Base-by-base conservation (phyloP, 176 grass and related monocot genomes). In the Raddia distichophylla region DNA sequence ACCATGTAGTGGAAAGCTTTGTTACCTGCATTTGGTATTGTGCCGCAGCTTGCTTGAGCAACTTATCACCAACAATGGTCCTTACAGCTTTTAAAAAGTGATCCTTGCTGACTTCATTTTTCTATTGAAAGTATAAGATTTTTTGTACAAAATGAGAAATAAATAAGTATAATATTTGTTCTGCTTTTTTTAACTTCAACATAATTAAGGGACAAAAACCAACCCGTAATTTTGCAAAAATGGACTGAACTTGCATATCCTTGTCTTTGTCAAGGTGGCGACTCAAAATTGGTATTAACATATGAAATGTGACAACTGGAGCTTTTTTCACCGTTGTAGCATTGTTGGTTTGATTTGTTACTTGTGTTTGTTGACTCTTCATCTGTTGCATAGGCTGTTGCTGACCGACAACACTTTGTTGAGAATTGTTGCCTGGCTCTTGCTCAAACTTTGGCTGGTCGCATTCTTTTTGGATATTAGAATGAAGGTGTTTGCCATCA, bases 31-130 rank as follows among this genome's bases (percentile, higher is more conserved):
- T 87, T 84, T 99, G 93, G 58, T 91, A 90, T 72, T 92, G 90
- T 69, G 94, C 83, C 90, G 87, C 89, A 54, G 96, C 90, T 87
- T 95, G 91, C 69, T 86, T 93, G 80, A 95, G 93, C 90, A 95
- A 93, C 68, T 99, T 92, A 75, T 99, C 96, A n/a, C 96, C 93
- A 86, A 99, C 96, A 86, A 95, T 93, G 62, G 87, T 95, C 86
- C 91, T 95, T 84, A 91, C 87, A 70, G 88, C 93, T 82, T 85
- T 91, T 79, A 95, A 82, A 84, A 99, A 99, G 73, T 99, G 90
- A 52, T 95, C 96, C 85, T 99, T 99, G 79, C 47, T 91, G 76
- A 99, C 86, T 82, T 99, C 90, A 83, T 99, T 95, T 89, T 85
- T 98, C 96, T 95, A 80, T 71, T 20, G 19, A 89, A 86, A 78